Conservation (phyloP, 768 basidiomycete species). For the Lactarius pseudohatsudake region DNA sequence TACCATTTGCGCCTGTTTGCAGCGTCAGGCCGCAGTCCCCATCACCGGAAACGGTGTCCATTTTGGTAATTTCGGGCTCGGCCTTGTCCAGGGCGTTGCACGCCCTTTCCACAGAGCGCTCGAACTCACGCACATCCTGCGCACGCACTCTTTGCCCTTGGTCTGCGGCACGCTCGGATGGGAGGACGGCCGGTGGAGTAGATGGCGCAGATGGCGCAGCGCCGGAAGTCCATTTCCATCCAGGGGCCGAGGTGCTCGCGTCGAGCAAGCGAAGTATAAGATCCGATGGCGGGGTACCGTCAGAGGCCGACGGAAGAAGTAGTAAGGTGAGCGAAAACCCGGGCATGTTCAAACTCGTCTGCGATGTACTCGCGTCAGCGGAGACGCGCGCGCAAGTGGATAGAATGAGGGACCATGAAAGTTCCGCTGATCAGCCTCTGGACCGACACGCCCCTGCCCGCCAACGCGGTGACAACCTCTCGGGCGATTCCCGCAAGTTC, state of each 20-base stretch:
- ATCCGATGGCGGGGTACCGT: conserved; percentile 40
- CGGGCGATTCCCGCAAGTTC: conserved; percentile 70
- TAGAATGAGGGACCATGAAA: conserved; percentile 66
- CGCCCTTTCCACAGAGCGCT: conserved; percentile 53
- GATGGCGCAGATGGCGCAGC: conserved; percentile 37
- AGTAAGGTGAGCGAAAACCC: conserved; percentile 86
- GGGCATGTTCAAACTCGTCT: conserved; percentile 92
- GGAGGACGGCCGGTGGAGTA: conserved; percentile 20
- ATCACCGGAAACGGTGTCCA: conserved; percentile 92
- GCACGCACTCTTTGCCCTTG: conserved; percentile 36
- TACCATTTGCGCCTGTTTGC: conserved; percentile 73
- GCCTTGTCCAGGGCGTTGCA: conserved; percentile 67
- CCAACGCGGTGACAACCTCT: conserved; percentile 57
- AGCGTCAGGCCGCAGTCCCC: conserved; percentile 75
- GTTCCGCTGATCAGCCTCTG: conserved; percentile 72
- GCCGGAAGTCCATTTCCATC: conserved; percentile 79
- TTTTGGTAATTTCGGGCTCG: conserved; percentile 86
- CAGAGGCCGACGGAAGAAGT: conserved; percentile 58
- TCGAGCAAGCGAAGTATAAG: conserved; percentile 69
- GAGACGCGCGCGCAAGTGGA: background rate
- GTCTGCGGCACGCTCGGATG: conserved; percentile 13
- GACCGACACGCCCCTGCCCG: conserved; percentile 53
- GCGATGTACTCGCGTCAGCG: conserved; percentile 17
- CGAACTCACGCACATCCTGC: conserved; percentile 52
- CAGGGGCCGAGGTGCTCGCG: conserved; percentile 64